Base-by-base conservation (phyloP, 2,329 filamentous ascomycete genomes). In the Lachnum nothofagi region DNA sequence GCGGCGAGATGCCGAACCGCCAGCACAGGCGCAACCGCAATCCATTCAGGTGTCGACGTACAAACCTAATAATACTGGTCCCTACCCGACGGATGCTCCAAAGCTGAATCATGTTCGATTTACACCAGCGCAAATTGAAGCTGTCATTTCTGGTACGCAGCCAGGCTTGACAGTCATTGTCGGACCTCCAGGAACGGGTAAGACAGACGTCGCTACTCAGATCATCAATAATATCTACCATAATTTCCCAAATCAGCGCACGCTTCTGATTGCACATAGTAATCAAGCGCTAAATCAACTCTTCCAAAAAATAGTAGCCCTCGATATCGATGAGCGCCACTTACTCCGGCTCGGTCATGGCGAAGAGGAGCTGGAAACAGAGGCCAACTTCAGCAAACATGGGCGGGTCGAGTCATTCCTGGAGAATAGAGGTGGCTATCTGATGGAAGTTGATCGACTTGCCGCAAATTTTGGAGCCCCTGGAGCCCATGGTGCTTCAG, bases 221-320 rank as follows among this genome's bases (percentile, higher is more conserved):
- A 94, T 97, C 65, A 98, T 98, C 70, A 96, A 88, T 72, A 96
- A 97, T 67, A 86, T 98, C 60, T 98, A 98, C 65, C 91, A 97
- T 73, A 95, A 97, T 69, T 98, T 96, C 65, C 91, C 93, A 6
- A 77, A 85, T 55, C 90, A 98, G 67, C 86, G 89, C 60, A 98
- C 93, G 0, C 73, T 98, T 16, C 80, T 98, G 34, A 82, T 98
- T 55, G 93, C 93, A 4, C 93, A 98, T 67, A 97, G 91, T 69
- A 98, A 98, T 64, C 94, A 98, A 67, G 94, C 93, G 2, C 74
- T 98, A 8, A 98, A 98, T 63, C 93, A 98, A 66, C 76, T 98
- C 1, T 98, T 98, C 71, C 88, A 94, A 61, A 98, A 98, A 72
- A 98, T 98, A 53, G 85, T 91, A n/a, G 87, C 86, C 4, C 75